These are phyloP conservation scores for Vitis rupestris DNA, from an alignment of 164 flowering plant species.

Conservation along the genomic window DNA sequence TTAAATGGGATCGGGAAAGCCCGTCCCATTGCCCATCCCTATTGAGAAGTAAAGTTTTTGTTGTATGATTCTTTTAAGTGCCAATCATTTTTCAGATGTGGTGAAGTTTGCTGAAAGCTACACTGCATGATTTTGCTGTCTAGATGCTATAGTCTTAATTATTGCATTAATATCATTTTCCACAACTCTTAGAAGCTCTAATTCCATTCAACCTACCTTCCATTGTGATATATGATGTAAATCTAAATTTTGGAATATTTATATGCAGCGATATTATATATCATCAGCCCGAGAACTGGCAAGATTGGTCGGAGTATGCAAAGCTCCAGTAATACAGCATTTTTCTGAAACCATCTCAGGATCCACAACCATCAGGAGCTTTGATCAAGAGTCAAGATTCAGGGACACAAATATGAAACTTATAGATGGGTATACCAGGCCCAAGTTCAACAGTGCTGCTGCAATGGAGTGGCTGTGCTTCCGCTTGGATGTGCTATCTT, in stretches of 20 bases:
- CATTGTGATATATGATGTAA: no score
- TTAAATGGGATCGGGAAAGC: no score
- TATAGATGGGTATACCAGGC: slow-evolving; percentile 40
- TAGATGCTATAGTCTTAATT: no score
- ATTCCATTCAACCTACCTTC: no score
- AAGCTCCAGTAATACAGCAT: slow-evolving; percentile 61
- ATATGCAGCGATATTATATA: slow-evolving; percentile 49
- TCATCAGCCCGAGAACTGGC: slow-evolving; percentile 47
- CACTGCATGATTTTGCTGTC: no score
- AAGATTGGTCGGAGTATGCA: slow-evolving; percentile 45
- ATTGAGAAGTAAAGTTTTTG: no score
- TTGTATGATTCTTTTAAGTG: no score
- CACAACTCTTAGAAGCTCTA: background rate
- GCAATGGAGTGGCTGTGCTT: slow-evolving; percentile 65
- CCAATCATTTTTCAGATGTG: no score
- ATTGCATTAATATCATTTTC: background rate
- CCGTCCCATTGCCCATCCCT: no score
- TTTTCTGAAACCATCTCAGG: slow-evolving; percentile 61
- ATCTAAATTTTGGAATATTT: no score
- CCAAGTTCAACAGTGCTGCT: slow-evolving; percentile 41
- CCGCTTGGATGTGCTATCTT: slow-evolving; percentile 53
- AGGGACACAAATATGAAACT: slow-evolving; percentile 31
- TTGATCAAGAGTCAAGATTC: slow-evolving; percentile 48
- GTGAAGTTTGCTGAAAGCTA: no score
- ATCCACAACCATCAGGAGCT: slow-evolving; percentile 52